Percentiles rank a stretch among this genome's conserved stretches.
These are phyloP conservation scores for Trichoderma pleuroti DNA, from an alignment of 2,329 filamentous ascomycete genomes.

Conservation along the genomic window DNA sequence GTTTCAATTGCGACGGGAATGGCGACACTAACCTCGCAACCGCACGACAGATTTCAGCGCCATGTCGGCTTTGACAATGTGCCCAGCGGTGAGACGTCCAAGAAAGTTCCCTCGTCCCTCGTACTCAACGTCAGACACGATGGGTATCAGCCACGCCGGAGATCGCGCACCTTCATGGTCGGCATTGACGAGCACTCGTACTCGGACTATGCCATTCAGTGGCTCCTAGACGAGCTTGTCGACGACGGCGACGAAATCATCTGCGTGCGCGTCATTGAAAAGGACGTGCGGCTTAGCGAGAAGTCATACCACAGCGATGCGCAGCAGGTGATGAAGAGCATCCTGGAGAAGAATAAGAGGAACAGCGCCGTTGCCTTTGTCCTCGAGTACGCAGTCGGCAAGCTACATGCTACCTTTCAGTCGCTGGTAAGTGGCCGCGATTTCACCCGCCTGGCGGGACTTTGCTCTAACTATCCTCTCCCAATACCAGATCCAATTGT, in stretches of 20 bases:
- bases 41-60: constrained; percentile 51
- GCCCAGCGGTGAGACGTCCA: constrained; percentile 50
- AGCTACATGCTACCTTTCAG: constrained; percentile 86
- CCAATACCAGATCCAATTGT: constrained; percentile 70
- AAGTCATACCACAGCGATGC: constrained; percentile 75
- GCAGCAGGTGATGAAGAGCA: constrained; percentile 66
- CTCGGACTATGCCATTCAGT: constrained; percentile 87
- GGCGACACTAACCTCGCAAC: constrained; percentile 43
- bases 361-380: constrained; percentile 83
- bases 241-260: constrained; percentile 93
- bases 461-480: constrained; percentile 15
- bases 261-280: constrained; percentile 83
- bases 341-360: constrained; percentile 72
- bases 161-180: constrained; percentile 84
- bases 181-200: constrained; percentile 89
- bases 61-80: constrained; percentile 62
- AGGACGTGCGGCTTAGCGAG: constrained; percentile 67
- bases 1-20: constrained; percentile 28
- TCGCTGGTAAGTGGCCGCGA: constrained; percentile 62
- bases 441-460: background rate
- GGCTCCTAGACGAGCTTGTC: constrained; percentile 86
- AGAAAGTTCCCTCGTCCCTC: constrained; percentile 63
- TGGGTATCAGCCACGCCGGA: constrained; percentile 75
- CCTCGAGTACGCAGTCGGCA: constrained; percentile 83
- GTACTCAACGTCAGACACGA: constrained; percentile 83